Conservation (phyloP, 2,329 filamentous ascomycete species). For the Endoconidiophora polonica region DNA sequence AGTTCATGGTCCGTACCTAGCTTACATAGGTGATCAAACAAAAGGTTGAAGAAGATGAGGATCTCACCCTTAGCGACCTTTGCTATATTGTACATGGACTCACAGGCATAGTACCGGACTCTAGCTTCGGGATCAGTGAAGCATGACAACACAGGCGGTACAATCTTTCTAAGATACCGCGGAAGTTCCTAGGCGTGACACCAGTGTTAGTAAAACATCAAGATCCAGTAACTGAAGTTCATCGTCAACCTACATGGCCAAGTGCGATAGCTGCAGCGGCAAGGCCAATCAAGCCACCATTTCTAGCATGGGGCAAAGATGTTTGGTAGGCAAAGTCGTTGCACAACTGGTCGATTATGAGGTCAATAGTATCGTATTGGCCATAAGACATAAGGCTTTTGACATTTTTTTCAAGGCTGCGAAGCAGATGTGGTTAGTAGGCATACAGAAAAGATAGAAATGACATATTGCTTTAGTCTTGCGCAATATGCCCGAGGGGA, state of each 20-base stretch:
- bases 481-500: too few relatives aligned
- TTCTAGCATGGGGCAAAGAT: conserved; percentile 88
- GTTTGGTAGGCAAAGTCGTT: conserved; percentile 97
- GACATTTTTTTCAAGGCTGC: conserved; percentile 75
- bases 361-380: conserved; percentile 66
- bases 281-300: conserved; percentile 88
- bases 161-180: conserved; percentile 80
- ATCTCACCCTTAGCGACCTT: conserved; percentile 98
- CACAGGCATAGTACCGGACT: conserved; percentile 94
- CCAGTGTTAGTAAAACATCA: background rate
- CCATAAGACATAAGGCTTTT: conserved; percentile 62
- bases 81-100: conserved; percentile 99
- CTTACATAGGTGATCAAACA: conserved; percentile 95
- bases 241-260: conserved; percentile 53
- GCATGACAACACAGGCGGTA: conserved; percentile 89
- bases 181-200: conserved; percentile 49
- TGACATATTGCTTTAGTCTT: too few relatives aligned
- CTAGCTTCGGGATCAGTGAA: conserved; percentile 96
- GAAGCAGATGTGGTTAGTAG: background rate
- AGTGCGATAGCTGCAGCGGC: conserved; percentile 92
- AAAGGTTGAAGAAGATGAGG: conserved; percentile 91
- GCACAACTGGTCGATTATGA: conserved; percentile 88
- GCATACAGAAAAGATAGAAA: background rate
- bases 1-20: conserved; percentile 89
- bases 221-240: background rate